Conservation (phyloP, 805 yeast species). For the Teunomyces atbi region DNA sequence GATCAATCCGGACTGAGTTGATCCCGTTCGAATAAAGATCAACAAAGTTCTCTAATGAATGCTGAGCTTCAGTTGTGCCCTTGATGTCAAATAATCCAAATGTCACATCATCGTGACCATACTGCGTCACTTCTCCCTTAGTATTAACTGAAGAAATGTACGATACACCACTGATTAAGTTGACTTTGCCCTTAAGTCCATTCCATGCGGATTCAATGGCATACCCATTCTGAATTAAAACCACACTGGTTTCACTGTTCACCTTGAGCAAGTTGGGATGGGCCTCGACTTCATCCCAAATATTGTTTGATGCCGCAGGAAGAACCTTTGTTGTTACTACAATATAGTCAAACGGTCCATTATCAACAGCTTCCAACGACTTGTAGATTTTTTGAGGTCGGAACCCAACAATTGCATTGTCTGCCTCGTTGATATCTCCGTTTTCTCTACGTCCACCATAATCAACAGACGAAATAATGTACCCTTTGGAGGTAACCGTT, state of each 20-base stretch:
- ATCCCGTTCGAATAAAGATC: conserved; percentile 43
- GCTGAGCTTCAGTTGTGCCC: conserved; percentile 23
- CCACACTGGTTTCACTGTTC: conserved; percentile 15
- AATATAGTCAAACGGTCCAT: conserved; percentile 32
- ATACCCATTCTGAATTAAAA: conserved; percentile 27
- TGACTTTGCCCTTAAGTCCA: conserved; percentile 11
- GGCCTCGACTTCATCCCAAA: conserved; percentile 24
- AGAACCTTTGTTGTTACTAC: conserved; percentile 34
- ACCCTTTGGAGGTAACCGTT: conserved; percentile 25
- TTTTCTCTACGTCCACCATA: conserved; percentile 23
- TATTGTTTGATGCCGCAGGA: conserved; percentile 21
- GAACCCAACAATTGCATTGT: conserved; percentile 18
- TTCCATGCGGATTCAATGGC: conserved; percentile 24
- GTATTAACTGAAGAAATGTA: conserved; percentile 32
- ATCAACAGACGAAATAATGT: conserved; percentile 27
- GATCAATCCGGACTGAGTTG: conserved; percentile 40
- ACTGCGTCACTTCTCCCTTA: conserved; percentile 25
- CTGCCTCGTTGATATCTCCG: conserved; percentile 14
- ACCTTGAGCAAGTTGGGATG: conserved; percentile 12
- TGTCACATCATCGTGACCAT: conserved; percentile 21
- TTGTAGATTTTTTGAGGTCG: conserved; percentile 27
- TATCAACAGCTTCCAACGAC: conserved; percentile 20
- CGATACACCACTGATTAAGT: conserved; percentile 32
- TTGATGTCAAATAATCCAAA: conserved; percentile 32
- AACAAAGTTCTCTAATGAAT: conserved; percentile 31